Evolutionary conservation across 2,329 filamentous ascomycete species (phyloP), one percentile per base, ranked within the genome.

Genomic region (Reticulascus tulasneorum): DNA sequence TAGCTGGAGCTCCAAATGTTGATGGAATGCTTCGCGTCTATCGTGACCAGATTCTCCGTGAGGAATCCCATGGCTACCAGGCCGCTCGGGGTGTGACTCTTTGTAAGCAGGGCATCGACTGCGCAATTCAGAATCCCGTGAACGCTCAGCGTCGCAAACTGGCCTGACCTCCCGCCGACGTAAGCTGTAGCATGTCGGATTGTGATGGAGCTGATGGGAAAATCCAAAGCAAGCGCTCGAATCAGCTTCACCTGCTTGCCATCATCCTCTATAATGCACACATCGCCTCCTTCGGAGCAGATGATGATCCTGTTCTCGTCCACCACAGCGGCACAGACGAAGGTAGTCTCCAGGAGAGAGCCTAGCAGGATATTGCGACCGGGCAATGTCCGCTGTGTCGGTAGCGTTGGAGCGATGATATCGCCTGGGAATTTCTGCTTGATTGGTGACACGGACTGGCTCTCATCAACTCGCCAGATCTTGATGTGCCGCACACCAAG

Each of bases 401-500:
- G 15, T 40, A 65, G 63, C 6, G 55, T 51, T 6, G 53, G 42
- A 8, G 50, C 46, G 6, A 49, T 48, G 23, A 20, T 50, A 30
- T 79, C 76, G 32, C 58, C 49, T 8, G 30, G 29, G 40, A 77
- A 73, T 45, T 73, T 77, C 52, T 74, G 60, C 54, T 86, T 87
- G 8, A 73, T 67, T 2, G 85, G 83, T 16, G 84, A 84, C 6
- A 64, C 63, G 13, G 71, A 64, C 26, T 67, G 38, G 52, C 51
- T 64, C 18, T 91, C 87, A 23, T 93, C 86, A 9, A 93, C 74
- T 48, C 83, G 82, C 93, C 93, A 98, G 33, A 94, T 77, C 61
- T 96, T 97, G 58, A 96, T 79, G 63, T 96, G 91, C 18, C 93
- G 80, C 33, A 93, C 84, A 11, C 93, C 93, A 17, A 93, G 78